phyloP scores from a whole-genome alignment of 176 grass and related monocot species.

The Puccinellia tenuiflora region DNA sequence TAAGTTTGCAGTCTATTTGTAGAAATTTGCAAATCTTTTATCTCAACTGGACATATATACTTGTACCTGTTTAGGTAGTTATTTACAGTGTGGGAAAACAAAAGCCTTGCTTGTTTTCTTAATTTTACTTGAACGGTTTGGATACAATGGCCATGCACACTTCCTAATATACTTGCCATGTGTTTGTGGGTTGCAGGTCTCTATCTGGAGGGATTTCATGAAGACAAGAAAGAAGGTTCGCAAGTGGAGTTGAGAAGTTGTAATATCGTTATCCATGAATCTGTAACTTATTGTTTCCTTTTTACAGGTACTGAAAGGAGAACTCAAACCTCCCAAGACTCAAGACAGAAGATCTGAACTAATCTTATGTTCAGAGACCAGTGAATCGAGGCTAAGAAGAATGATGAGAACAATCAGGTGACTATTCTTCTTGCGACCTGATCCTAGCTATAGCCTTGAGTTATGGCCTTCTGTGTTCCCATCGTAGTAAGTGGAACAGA shows the following conservation, averaged over 20 bases:
- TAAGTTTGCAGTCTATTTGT: constrained; percentile 49
- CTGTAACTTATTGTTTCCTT: background rate
- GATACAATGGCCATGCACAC: background rate
- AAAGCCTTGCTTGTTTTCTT: background rate
- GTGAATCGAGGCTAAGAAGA: constrained; percentile 62
- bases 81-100: background rate
- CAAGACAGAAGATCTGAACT: constrained; percentile 94
- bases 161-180: background rate
- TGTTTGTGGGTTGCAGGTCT: constrained; percentile 65
- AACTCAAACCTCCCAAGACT: constrained; percentile 92
- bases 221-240: constrained; percentile 99
- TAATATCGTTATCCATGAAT: constrained; percentile 8
- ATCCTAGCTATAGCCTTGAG: background rate
- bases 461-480: constrained; percentile 1
- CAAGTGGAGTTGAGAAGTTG: background rate
- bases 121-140: background rate
- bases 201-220: constrained; percentile 99
- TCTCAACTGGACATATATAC: background rate
- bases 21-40: background rate
- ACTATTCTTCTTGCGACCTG: background rate
- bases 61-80: background rate
- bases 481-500: constrained; percentile 11
- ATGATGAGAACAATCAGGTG: background rate
- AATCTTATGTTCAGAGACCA: constrained; percentile 96
- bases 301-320: constrained; percentile 74